A percentile compares a stretch with the other conserved stretches of the same genome.
These are phyloP conservation scores for Liquidambar formosana DNA, from an alignment of 164 flowering plant genomes.

Conservation along the genomic window DNA sequence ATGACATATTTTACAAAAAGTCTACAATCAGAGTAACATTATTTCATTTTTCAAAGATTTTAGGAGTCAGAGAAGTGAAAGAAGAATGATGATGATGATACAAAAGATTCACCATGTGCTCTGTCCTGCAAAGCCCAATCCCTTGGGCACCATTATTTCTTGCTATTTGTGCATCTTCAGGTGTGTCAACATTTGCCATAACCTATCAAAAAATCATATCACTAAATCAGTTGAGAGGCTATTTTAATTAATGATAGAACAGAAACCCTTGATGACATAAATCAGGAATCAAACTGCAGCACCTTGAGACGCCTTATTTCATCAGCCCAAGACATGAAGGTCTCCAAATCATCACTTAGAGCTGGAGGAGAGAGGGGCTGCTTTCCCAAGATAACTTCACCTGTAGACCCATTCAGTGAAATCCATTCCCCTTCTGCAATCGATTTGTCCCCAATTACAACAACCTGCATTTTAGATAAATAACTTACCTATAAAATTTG, in stretches of 20 bases:
- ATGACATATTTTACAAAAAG: not conserved
- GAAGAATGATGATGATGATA: not conserved
- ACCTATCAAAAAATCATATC: constrained; percentile 46
- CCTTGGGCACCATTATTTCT: constrained; percentile 98
- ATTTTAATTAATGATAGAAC: not conserved
- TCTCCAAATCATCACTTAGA: constrained; percentile 74
- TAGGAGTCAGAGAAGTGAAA: not conserved
- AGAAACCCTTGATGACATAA: not conserved
- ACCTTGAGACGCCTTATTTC: constrained; percentile 78
- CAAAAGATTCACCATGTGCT: constrained; percentile 75
- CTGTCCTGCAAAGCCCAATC: constrained; percentile 98
- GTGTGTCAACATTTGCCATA: constrained; percentile 99
- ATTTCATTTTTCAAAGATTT: not conserved
- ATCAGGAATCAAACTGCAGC: not conserved
- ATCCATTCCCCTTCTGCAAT: constrained; percentile 89
- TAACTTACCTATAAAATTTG: not conserved
- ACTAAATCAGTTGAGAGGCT: not conserved
- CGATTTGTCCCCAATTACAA: constrained; percentile 50
- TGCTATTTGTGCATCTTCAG: constrained; percentile 93
- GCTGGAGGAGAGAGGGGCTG: constrained; percentile 91
- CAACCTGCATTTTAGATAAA: constrained; percentile 43
- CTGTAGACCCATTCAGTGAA: constrained; percentile 95
- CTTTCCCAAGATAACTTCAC: constrained; percentile 91
- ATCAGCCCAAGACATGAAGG: constrained; percentile 95
- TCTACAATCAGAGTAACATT: not conserved